Evolutionary conservation across 1,284 basidiomycete genomes (phyloP).

Genomic region (Rhodotorula mucilaginosa): DNA sequence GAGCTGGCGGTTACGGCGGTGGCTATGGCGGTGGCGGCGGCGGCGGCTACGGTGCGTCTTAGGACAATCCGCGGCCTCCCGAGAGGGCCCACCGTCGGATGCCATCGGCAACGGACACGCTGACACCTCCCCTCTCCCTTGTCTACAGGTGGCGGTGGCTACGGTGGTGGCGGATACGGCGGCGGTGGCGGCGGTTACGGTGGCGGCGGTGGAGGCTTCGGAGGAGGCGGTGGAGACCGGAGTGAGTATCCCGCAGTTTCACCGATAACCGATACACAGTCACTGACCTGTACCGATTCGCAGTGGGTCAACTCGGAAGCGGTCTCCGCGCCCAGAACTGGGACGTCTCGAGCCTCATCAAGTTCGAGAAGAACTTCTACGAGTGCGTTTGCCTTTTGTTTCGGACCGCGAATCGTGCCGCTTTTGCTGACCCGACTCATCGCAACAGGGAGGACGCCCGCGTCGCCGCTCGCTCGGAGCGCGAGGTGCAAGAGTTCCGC

Average conservation of each 20-base stretch:
- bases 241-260: conserved; percentile 29
- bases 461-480: conserved; percentile 72
- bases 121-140: neutral
- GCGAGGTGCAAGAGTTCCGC: conserved; percentile 85
- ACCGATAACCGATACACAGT: too few species aligned
- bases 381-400: conserved; percentile 16
- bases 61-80: conserved; percentile 1
- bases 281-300: neutral
- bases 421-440: neutral
- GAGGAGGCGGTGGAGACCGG: conserved; percentile 56
- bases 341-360: conserved; percentile 65
- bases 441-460: conserved; percentile 69
- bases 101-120: neutral
- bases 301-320: conserved; percentile 77
- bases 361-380: conserved; percentile 86
- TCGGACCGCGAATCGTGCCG: too few species aligned
- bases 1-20: conserved; percentile 33
- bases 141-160: conserved; percentile 48
- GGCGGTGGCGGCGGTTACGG: conserved; percentile 45
- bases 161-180: conserved; percentile 25
- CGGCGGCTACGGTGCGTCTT: conserved; percentile 30
- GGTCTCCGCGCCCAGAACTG: conserved; percentile 84
- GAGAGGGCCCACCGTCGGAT: neutral
- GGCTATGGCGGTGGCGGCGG: conserved; percentile 25
- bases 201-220: conserved; percentile 44